A percentile compares a stretch with the other conserved stretches of the same genome.
Conservation (phyloP, 306 rosid genomes). For the Spatholobus suberectus region DNA sequence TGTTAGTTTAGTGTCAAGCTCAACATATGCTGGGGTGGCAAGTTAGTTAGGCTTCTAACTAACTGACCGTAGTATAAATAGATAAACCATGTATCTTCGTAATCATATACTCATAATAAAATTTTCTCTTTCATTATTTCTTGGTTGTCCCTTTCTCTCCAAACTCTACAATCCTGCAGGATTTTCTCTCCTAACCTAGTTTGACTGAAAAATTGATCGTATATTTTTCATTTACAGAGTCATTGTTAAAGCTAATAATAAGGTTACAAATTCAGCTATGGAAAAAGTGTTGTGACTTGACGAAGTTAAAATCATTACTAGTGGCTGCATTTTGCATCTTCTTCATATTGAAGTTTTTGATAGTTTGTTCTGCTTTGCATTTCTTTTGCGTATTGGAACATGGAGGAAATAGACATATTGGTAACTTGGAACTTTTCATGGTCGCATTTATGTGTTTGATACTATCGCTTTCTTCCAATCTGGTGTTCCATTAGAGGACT, state of each 20-base stretch:
- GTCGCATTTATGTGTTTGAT: constrained; percentile 1
- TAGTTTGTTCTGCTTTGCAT: neutral
- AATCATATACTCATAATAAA: too few relatives aligned
- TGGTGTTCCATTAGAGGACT: too few relatives aligned
- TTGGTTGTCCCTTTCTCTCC: too few relatives aligned
- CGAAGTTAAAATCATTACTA: neutral
- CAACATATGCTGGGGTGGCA: too few relatives aligned
- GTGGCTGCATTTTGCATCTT: constrained; percentile 2
- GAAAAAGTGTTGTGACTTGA: neutral
- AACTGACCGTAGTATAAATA: too few relatives aligned
- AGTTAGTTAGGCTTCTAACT: too few relatives aligned
- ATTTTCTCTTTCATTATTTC: too few relatives aligned
- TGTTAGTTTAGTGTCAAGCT: too few relatives aligned
- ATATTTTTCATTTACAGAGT: neutral
- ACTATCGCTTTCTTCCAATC: neutral
- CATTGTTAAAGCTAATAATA: neutral
- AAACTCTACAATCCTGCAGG: neutral
- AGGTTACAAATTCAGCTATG: neutral
- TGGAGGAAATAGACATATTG: neutral
- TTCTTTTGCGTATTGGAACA: neutral
- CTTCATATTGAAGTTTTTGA: neutral
- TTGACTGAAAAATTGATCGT: constrained; percentile 8
- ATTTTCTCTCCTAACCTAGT: constrained; percentile 1
- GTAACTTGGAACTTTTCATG: neutral
- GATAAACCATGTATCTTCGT: too few relatives aligned